These are phyloP conservation scores for Aspergillus sp. DNA, from an alignment of 2,329 filamentous ascomycete species.

Conservation along the genomic window DNA sequence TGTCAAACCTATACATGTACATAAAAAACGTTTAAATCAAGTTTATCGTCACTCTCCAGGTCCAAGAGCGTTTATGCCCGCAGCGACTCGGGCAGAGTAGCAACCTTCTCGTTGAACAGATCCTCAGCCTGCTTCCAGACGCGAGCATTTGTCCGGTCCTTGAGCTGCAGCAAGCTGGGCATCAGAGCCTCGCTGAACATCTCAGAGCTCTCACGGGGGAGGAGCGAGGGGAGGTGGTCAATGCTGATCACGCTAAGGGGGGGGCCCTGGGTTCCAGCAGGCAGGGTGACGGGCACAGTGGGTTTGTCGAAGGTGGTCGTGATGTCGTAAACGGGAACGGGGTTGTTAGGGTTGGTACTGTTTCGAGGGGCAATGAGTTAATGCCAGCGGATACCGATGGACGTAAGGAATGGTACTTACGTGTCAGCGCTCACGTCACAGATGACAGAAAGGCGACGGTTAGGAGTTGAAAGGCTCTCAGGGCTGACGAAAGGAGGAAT, in stretches of 20 bases:
- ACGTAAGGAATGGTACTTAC: constrained; percentile 16
- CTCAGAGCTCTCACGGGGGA: constrained; percentile 81
- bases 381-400: background rate
- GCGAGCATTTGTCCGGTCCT: constrained; percentile 60
- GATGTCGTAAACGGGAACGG: constrained; percentile 67
- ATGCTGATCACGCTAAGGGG: constrained; percentile 77
- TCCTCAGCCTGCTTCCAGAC: constrained; percentile 86
- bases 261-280: constrained; percentile 47
- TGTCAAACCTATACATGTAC: background rate
- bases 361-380: background rate
- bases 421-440: constrained; percentile 59
- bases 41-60: background rate
- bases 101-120: constrained; percentile 76
- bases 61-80: constrained; percentile 8
- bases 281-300: constrained; percentile 63
- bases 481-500: constrained; percentile 76
- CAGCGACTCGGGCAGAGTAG: constrained; percentile 50
- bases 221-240: constrained; percentile 74
- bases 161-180: constrained; percentile 68
- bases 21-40: background rate
- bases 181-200: constrained; percentile 73
- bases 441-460: constrained; percentile 69
- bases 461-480: constrained; percentile 59
- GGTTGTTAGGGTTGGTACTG: constrained; percentile 44
- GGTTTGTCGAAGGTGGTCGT: constrained; percentile 84